A percentile compares a stretch with the other conserved stretches of the same genome.
phyloP scores from a whole-genome alignment of 495 filamentous ascomycete genomes.

The Daldinia vernicosa region DNA sequence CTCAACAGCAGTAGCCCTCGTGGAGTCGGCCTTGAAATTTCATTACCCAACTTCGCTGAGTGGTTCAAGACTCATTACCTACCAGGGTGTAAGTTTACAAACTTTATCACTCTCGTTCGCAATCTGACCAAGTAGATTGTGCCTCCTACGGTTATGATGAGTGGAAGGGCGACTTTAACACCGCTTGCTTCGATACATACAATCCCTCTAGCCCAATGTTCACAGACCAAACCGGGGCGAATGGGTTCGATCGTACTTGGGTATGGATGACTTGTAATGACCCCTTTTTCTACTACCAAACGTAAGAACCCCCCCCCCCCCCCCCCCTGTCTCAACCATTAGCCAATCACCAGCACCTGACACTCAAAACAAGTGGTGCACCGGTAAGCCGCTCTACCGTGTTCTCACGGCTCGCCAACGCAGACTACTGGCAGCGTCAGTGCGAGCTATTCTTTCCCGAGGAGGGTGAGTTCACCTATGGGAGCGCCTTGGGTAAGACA shows the following conservation, averaged over 20 bases:
- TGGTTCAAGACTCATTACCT: conserved; percentile 60
- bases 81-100: conserved; percentile 56
- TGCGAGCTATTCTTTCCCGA: conserved; percentile 66
- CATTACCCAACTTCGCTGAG: conserved; percentile 62
- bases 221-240: conserved; percentile 59
- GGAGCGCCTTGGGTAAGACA: conserved; percentile 57
- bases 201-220: conserved; percentile 63
- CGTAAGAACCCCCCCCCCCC: conserved; percentile 44
- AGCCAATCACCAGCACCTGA: conserved; percentile 41
- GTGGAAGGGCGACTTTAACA: conserved; percentile 52
- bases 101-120: not conserved
- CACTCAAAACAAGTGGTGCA: conserved; percentile 51
- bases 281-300: conserved; percentile 68
- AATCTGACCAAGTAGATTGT: conserved; percentile 33
- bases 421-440: conserved; percentile 65
- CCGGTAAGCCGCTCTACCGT: conserved; percentile 52
- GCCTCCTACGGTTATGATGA: conserved; percentile 57
- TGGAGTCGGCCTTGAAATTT: conserved; percentile 65
- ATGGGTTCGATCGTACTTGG: conserved; percentile 65
- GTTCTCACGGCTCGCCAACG: conserved; percentile 63
- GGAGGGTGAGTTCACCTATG: conserved; percentile 52
- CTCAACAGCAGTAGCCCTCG: conserved; percentile 47
- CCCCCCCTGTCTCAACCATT: not conserved
- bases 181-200: conserved; percentile 64
- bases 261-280: conserved; percentile 72